Conservation (phyloP, 371 early-diverging fungal genomes). For the Lichtheimia ornata region DNA sequence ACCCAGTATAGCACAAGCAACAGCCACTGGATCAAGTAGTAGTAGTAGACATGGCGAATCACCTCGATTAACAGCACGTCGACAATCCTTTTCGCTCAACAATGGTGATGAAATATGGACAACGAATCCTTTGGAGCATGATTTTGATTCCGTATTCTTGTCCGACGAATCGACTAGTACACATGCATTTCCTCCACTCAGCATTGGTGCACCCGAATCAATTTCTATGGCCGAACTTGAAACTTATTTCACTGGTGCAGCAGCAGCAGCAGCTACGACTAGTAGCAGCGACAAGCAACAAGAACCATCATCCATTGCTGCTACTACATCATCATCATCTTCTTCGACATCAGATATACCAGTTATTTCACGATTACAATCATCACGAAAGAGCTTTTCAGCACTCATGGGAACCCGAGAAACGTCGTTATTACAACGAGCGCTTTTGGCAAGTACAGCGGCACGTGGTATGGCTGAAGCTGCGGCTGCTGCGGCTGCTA, state of each 20-base stretch:
- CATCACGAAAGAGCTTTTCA: conserved; percentile 20
- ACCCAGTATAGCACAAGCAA: conserved; percentile 20
- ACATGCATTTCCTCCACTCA: conserved; percentile 26
- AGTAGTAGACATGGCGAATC: conserved; percentile 1
- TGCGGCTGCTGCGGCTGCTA: conserved; percentile 27
- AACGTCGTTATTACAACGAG: conserved; percentile 37
- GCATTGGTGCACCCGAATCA: conserved; percentile 51
- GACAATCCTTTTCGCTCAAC: conserved; percentile 18
- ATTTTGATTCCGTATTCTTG: conserved; percentile 46
- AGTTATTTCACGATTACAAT: neutral
- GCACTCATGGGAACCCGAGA: conserved; percentile 17
- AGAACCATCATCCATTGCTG: conserved; percentile 5
- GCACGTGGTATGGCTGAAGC: conserved; percentile 21
- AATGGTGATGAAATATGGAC: conserved; percentile 49
- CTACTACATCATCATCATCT: conserved; percentile 7
- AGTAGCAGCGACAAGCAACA: conserved; percentile 3
- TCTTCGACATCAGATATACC: neutral
- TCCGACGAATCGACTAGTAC: conserved; percentile 25
- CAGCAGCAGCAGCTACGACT: neutral
- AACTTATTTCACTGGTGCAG: conserved; percentile 30
- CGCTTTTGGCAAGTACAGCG: conserved; percentile 21
- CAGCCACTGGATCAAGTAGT: conserved; percentile 4
- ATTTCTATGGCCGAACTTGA: conserved; percentile 50
- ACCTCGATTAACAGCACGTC: conserved; percentile 11
- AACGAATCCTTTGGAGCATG: conserved; percentile 34